phyloP scores from a whole-genome alignment of 371 early-diverging fungal species.

The Coemansia sp. region DNA sequence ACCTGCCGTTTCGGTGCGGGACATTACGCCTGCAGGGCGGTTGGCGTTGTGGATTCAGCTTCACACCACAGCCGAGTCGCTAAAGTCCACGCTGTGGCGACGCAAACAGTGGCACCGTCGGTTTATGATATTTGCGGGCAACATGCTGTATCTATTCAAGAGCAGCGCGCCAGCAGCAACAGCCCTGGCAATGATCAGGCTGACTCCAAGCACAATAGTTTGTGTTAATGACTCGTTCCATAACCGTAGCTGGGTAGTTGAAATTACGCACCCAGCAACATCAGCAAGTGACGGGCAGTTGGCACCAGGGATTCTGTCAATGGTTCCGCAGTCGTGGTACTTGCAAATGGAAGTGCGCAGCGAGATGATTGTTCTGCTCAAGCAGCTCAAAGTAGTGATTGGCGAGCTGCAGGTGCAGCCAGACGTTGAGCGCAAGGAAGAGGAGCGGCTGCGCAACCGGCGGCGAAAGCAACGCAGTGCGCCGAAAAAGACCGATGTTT shows the following conservation, averaged over 20 bases:
- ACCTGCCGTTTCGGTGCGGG: slow-evolving; percentile 40
- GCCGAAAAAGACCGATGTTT: slow-evolving; percentile 35
- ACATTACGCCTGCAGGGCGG: slow-evolving; percentile 41
- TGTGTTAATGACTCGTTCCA: slow-evolving; percentile 50
- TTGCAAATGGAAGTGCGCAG: slow-evolving; percentile 38
- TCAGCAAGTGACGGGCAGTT: neutral
- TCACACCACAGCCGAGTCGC: slow-evolving; percentile 16
- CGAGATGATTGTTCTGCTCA: slow-evolving; percentile 46
- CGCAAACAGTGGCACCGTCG: slow-evolving; percentile 51
- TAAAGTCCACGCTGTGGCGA: slow-evolving; percentile 36
- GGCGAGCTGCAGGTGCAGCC: slow-evolving; percentile 45
- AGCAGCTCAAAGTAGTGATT: slow-evolving; percentile 42
- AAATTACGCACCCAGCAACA: slow-evolving; percentile 32
- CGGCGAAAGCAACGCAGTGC: slow-evolving; percentile 38
- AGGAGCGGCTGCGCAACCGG: slow-evolving; percentile 41
- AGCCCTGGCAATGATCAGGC: slow-evolving; percentile 25
- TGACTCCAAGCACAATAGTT: slow-evolving; percentile 34
- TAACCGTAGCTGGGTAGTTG: slow-evolving; percentile 46
- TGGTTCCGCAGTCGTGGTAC: slow-evolving; percentile 45
- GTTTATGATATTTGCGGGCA: slow-evolving; percentile 43
- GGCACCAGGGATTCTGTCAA: neutral
- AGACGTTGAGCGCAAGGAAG: slow-evolving; percentile 38
- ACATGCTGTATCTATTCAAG: slow-evolving; percentile 48
- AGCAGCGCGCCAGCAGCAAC: slow-evolving; percentile 40
- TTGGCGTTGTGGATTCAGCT: slow-evolving; percentile 43